Conservation (phyloP, 163 green algal species). For the Volvox carteri region DNA sequence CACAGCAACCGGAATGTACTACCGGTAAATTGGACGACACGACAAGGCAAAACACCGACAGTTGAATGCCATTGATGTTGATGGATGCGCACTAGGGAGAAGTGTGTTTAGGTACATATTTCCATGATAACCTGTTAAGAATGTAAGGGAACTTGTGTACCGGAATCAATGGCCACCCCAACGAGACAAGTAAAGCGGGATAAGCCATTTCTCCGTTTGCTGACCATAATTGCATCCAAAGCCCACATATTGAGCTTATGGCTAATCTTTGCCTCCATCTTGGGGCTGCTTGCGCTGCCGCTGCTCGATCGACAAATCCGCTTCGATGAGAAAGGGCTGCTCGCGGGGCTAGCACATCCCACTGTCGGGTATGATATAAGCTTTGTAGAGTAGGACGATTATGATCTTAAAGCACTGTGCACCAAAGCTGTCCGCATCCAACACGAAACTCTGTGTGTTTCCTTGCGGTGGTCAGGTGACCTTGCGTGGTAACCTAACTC, state of each 20-base stretch:
- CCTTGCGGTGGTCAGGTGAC: no score
- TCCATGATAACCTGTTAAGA: neutral
- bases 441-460: no score
- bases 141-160: neutral
- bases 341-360: constrained; percentile 67
- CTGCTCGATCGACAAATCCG: constrained; percentile 72
- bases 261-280: constrained; percentile 59
- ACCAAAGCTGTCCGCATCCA: neutral
- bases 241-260: constrained; percentile 21
- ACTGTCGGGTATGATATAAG: constrained; percentile 72
- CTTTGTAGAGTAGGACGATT: no score
- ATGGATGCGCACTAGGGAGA: no score
- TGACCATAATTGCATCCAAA: constrained; percentile 8
- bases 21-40: constrained; percentile 8
- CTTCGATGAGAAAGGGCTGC: constrained; percentile 88
- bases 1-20: neutral
- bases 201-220: constrained; percentile 46
- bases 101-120: no score
- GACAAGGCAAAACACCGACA: neutral
- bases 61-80: neutral
- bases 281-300: constrained; percentile 69
- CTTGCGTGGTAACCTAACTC: no score
- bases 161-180: neutral
- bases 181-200: neutral
- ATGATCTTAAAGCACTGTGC: no score